Conservation (phyloP, 225 moss, liverwort and hornwort genomes). For the Pleurozium schreberi region DNA sequence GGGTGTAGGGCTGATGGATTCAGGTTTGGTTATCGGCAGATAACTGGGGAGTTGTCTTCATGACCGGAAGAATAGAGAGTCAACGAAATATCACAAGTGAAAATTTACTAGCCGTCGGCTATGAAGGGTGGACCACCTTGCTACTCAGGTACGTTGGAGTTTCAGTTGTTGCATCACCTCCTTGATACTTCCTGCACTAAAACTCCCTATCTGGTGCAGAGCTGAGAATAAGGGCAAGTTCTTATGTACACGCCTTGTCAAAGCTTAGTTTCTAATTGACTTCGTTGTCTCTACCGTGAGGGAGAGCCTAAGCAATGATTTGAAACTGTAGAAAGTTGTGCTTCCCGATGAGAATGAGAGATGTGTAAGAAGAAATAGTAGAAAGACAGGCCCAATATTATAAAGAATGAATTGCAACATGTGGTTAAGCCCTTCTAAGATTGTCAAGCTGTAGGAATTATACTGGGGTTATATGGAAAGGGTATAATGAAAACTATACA, state of each 20-base stretch:
- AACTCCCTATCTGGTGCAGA: background rate
- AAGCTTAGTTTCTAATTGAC: background rate
- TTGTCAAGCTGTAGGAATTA: background rate
- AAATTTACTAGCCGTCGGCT: conserved; percentile 65
- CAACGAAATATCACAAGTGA: conserved; percentile 61
- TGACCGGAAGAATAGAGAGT: conserved; percentile 75
- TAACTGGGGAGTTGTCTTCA: conserved; percentile 71
- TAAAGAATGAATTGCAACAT: background rate
- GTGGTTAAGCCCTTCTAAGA: background rate
- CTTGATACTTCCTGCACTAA: background rate
- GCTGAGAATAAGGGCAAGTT: background rate
- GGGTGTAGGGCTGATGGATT: background rate
- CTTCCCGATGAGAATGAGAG: background rate
- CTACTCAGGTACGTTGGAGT: conserved; percentile 43
- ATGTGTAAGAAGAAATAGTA: background rate
- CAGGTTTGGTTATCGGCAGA: background rate
- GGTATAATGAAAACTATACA: background rate
- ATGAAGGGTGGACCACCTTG: conserved; percentile 43
- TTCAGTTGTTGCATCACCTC: background rate
- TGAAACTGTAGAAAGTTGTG: background rate
- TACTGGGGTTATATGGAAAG: background rate
- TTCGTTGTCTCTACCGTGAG: background rate
- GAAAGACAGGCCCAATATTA: background rate
- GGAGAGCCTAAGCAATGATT: background rate
- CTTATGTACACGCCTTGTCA: background rate